phyloP scores from a whole-genome alignment of 805 yeast genomes.

The Candida tallmaniae region DNA sequence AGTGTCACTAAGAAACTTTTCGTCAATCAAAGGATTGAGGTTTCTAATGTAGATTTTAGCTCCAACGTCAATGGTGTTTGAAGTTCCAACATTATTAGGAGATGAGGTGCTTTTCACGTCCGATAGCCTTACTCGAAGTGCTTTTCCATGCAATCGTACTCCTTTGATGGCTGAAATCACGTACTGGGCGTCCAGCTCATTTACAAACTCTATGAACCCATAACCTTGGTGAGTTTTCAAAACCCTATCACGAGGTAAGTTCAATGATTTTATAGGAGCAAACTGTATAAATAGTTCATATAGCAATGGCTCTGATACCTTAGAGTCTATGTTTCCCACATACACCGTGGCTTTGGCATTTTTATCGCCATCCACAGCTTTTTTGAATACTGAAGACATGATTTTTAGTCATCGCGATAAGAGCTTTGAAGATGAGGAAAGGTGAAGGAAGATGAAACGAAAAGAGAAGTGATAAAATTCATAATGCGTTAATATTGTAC shows the following conservation, averaged over 20 bases:
- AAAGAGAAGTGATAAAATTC: neutral
- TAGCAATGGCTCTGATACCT: constrained; percentile 64
- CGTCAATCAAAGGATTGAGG: constrained; percentile 64
- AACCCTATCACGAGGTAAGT: constrained; percentile 77
- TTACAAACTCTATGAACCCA: constrained; percentile 76
- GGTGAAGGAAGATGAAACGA: no score
- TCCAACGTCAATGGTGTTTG: constrained; percentile 37
- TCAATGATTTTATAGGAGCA: constrained; percentile 67
- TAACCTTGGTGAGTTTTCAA: constrained; percentile 73
- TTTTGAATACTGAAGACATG: constrained; percentile 31
- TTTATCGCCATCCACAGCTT: constrained; percentile 41
- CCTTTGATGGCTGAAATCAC: constrained; percentile 59
- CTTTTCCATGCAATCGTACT: constrained; percentile 55
- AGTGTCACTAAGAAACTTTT: constrained; percentile 48
- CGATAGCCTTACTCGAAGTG: constrained; percentile 33
- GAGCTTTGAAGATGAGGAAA: no score
- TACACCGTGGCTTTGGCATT: constrained; percentile 65
- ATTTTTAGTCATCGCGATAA: constrained; percentile 5
- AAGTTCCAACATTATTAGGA: neutral
- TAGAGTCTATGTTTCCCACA: constrained; percentile 77
- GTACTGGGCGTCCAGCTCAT: constrained; percentile 63
- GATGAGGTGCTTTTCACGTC: constrained; percentile 11
- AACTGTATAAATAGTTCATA: constrained; percentile 84
- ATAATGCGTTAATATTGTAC: neutral
- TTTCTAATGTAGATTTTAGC: constrained; percentile 54